Percentiles rank a stretch among this genome's conserved stretches.
These are phyloP conservation scores for Gilbertella persicaria DNA, from an alignment of 371 early-diverging fungal genomes.

Conservation along the genomic window DNA sequence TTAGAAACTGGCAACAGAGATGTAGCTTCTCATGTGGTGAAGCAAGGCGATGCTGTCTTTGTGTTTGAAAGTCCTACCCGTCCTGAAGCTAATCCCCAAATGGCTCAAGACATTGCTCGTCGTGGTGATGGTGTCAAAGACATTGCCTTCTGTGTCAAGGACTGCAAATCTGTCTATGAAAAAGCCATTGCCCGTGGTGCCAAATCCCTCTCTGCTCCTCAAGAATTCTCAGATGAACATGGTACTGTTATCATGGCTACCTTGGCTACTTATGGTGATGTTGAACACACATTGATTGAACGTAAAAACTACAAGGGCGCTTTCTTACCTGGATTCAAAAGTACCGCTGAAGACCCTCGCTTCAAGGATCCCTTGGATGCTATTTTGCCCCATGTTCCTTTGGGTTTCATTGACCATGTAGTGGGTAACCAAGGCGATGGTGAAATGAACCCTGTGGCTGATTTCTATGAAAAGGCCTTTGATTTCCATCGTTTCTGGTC, in stretches of 20 bases:
- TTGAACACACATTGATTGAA: constrained; percentile 92
- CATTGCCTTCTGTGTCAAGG: constrained; percentile 92
- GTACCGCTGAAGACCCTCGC: constrained; percentile 35
- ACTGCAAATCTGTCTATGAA: constrained; percentile 76
- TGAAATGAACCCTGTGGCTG: constrained; percentile 86
- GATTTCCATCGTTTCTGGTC: constrained; percentile 99
- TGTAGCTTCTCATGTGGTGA: constrained; percentile 83
- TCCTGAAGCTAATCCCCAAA: constrained; percentile 72
- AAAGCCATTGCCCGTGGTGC: constrained; percentile 90
- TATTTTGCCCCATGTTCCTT: constrained; percentile 59
- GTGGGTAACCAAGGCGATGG: constrained; percentile 95
- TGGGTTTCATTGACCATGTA: constrained; percentile 87
- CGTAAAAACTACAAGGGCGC: constrained; percentile 79
- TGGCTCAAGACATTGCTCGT: constrained; percentile 71
- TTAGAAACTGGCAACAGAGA: constrained; percentile 94
- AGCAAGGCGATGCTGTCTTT: constrained; percentile 79
- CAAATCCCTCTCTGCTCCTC: constrained; percentile 79
- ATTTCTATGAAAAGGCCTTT: constrained; percentile 82
- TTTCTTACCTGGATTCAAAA: constrained; percentile 86
- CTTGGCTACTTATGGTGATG: constrained; percentile 91
- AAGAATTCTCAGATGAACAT: constrained; percentile 78
- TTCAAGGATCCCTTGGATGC: constrained; percentile 69
- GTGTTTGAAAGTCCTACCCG: constrained; percentile 91
- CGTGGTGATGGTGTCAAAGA: constrained; percentile 97
- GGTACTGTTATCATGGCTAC: constrained; percentile 93